Evolutionary conservation across 2,329 filamentous ascomycete species (phyloP).

Genomic region (Clarireedia sp.): DNA sequence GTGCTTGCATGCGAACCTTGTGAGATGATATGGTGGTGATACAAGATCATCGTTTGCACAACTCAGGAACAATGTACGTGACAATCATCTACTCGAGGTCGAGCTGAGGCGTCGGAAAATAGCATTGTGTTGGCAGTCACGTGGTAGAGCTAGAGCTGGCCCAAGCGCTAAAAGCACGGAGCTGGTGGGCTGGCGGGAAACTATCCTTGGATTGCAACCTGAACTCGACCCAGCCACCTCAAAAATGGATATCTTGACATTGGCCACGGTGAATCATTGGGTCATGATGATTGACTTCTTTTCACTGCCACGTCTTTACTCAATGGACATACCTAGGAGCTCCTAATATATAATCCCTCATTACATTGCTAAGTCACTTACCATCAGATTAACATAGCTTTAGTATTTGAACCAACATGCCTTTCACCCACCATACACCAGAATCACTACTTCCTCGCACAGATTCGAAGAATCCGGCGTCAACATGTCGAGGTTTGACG

Average conservation of each 20-base stretch:
- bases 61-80: neutral
- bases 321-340: neutral
- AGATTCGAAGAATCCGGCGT: conserved; percentile 76
- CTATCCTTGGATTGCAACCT: neutral
- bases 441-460: conserved; percentile 70
- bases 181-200: neutral
- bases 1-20: neutral
- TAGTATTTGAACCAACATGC: conserved; percentile 38
- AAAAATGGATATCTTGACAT: neutral
- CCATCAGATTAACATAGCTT: neutral
- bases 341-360: neutral
- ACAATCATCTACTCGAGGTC: neutral
- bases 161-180: neutral
- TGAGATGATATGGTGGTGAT: neutral
- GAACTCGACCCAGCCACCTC: conserved; percentile 8
- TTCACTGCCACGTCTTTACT: conserved; percentile 10
- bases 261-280: conserved; percentile 8
- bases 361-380: conserved; percentile 2
- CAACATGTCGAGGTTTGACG: conserved; percentile 85
- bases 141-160: neutral
- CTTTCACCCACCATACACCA: conserved; percentile 64
- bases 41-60: neutral
- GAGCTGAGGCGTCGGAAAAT: neutral
- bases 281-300: conserved; percentile 2
- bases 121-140: neutral